Base-by-base conservation (phyloP, 768 basidiomycete genomes). In the Gloeophyllum trabeum region DNA sequence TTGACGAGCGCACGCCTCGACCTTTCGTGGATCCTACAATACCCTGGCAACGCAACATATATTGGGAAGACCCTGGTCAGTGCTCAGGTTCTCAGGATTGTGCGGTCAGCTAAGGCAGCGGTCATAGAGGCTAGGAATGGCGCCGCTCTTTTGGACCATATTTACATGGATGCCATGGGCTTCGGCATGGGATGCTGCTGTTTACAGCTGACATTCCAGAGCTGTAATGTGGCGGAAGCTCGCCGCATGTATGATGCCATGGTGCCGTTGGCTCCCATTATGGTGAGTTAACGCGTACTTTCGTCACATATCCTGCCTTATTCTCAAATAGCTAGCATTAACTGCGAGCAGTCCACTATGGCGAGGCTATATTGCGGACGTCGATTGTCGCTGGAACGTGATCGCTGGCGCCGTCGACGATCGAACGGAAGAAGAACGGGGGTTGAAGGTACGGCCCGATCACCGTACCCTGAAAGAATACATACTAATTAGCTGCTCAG, bases 161-260 rank as follows among this genome's bases (percentile, higher is more conserved):
- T 99, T 48, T 98, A 98, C 58, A 75, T 98, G 69, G 96, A 99
- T 59, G 93, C 96, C 6, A 98, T 98, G 96, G 94, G 93, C 22
- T 99, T 99, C 59, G 96, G 96, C 37, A 99, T 98, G 96, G 96
- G 96, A 4, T 98, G 94, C 51, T 94, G 90, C 54, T 98, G 96
- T 61, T 69, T 99, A 40, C 96, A 99, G 54, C 71, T 98, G 46
- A 99, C 96, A 12, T 97, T 98, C 65, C 96, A 99, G 61, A 84
- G 92, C 2, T 96, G 90, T 61, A 91, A 90, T 63, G 79, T 99
- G 21, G 71, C 75, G 24, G 92, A 99, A 58, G 92, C 96, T 7
- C 72, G 90, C 55, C 70, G 87, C 42, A 78, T 97, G 63, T 99
- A 99, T 57, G 96, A 99, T 58, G 88, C 87, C n/a, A 69, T 99